Evolutionary conservation across 2,329 filamentous ascomycete species (phyloP), one percentile per base, ranked within the genome.

Genomic region (Aspergillus caelatus): DNA sequence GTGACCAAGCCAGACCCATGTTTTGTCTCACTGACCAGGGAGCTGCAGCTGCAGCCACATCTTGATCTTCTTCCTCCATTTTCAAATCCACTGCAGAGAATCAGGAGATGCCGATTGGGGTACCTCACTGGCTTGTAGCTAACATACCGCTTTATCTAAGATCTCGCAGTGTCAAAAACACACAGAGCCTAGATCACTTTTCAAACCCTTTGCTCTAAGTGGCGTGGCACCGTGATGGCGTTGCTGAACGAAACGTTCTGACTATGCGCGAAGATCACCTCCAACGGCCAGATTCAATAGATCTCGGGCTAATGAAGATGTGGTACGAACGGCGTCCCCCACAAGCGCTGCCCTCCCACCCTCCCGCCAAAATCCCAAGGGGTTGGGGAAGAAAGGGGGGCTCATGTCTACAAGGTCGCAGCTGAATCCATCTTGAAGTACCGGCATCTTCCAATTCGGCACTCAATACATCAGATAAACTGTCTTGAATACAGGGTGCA

Each of bases 31-130:
- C 59, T 57, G 46, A 46, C 54, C 61, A 68, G 60, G 55, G 55
- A 48, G 57, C 60, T 60, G 63, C 52, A 60, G 67, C 70, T 72
- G 68, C 73, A 70, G 71, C 72, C 72, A 74, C 72, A 74, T 71
- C 70, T 68, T 67, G 66, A 65, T 70, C 57, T 55, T 43, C 23
- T n/a, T 48, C 21, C 32, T 45, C 11, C n/a, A 28, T 26, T 46
- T 54, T 32, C 36, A 30, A 30, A 30, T 61, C 58, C 16, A 60
- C 36, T 59, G 56, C 60, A 62, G 62, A 66, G 58, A 65, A 60
- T 60, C 63, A 64, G 54, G 58, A 58, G 59, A 56, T 57, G 52
- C 59, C 4, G 9, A 48, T 58, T 59, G 54, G 43, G 54, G 50
- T 60, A 52, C 43, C 30, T 66, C 46, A 28, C 28, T 41, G 57